Evolutionary conservation across 108 stramenopile species (phyloP).

Genomic region (Seminavis robusta): DNA sequence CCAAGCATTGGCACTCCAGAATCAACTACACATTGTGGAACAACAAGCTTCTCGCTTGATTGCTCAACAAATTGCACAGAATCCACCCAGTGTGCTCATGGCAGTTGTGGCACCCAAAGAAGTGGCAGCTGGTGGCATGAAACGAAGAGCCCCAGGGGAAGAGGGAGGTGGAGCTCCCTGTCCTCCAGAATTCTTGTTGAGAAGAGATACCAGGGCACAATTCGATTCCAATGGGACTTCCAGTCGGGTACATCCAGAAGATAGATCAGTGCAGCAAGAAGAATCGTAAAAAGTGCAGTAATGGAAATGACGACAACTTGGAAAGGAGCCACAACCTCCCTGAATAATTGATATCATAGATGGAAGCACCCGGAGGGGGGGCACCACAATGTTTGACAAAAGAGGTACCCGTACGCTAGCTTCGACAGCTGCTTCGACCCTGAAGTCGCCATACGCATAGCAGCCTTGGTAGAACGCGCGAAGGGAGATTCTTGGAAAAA

Average conservation of each 20-base stretch:
- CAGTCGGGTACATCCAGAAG: conserved; percentile 12
- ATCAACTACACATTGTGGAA: conserved; percentile 52
- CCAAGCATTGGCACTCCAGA: conserved; percentile 33
- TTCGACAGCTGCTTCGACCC: no score
- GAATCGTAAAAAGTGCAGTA: no score
- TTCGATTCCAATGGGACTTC: conserved; percentile 1
- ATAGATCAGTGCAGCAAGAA: no score
- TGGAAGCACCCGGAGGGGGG: no score
- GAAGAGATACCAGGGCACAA: conserved; percentile 55
- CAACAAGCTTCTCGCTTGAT: conserved; percentile 62
- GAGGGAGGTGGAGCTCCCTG: conserved; percentile 89
- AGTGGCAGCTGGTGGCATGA: conserved; percentile 39
- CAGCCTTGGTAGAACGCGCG: no score
- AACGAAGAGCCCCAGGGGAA: conserved; percentile 48
- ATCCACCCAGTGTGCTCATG: conserved; percentile 86
- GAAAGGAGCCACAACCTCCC: no score
- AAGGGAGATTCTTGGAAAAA: no score
- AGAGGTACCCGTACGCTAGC: no score
- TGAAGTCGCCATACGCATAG: no score
- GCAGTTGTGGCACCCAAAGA: conserved; percentile 66
- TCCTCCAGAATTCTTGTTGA: conserved; percentile 75
- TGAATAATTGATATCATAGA: no score
- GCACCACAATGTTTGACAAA: no score
- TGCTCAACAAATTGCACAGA: conserved; percentile 45
- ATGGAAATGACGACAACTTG: no score